These are phyloP conservation scores for Ceratobasidium theobromae DNA, from an alignment of 1,284 basidiomycete genomes.

Conservation along the genomic window DNA sequence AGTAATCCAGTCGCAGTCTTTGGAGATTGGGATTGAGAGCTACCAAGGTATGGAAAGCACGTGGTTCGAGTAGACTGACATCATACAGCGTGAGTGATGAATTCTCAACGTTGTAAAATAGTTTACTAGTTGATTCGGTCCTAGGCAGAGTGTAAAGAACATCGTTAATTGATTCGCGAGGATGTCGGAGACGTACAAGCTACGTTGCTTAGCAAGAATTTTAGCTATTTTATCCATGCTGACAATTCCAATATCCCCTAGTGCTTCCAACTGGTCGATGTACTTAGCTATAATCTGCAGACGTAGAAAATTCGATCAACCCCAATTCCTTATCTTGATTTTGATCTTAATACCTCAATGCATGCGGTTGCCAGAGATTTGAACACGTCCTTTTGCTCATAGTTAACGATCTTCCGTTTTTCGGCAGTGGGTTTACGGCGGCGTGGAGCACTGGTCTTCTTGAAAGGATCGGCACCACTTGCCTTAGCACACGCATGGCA, in stretches of 20 bases:
- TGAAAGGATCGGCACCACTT: slow-evolving; percentile 78
- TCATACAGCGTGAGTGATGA: slow-evolving; percentile 80
- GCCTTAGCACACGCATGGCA: slow-evolving; percentile 79
- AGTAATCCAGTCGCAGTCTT: slow-evolving; percentile 77
- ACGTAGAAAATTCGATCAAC: not conserved
- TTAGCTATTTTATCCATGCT: slow-evolving; percentile 83
- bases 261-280: slow-evolving; percentile 87
- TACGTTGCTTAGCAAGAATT: slow-evolving; percentile 83
- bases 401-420: slow-evolving; percentile 63
- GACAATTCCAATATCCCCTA: slow-evolving; percentile 81
- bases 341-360: slow-evolving; percentile 60
- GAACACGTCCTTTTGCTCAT: slow-evolving; percentile 66
- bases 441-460: slow-evolving; percentile 62
- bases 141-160: not conserved
- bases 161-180: not conserved
- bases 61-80: slow-evolving; percentile 75
- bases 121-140: slow-evolving; percentile 41
- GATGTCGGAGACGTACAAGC: slow-evolving; percentile 60
- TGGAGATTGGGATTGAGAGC: slow-evolving; percentile 80
- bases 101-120: slow-evolving; percentile 82
- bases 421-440: slow-evolving; percentile 64
- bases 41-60: slow-evolving; percentile 67
- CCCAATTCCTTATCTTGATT: too few species aligned
- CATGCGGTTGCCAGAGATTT: slow-evolving; percentile 74
- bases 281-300: slow-evolving; percentile 76